Evolutionary conservation across 1,284 basidiomycete genomes (phyloP).

Genomic region (Ceratobasidium sp.): DNA sequence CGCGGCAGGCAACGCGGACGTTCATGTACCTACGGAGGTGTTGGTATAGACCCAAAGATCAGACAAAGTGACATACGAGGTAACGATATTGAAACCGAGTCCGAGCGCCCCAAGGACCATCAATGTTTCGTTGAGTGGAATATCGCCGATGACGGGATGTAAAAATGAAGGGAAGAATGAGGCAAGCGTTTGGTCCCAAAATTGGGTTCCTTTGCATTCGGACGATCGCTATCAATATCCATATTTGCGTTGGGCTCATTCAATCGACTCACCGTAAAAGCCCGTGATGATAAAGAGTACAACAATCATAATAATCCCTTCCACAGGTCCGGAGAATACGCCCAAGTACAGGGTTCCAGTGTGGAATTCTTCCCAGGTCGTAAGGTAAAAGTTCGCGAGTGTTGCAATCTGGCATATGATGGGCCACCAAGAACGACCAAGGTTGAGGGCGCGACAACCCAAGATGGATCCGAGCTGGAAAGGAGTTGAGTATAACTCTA

Average conservation of each 20-base stretch:
- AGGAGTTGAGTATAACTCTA: conserved; percentile 28
- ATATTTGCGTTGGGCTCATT: no score
- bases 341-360: conserved; percentile 92
- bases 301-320: conserved; percentile 93
- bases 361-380: conserved; percentile 98
- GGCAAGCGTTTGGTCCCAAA: conserved; percentile 80
- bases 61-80: conserved; percentile 63
- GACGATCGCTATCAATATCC: conserved; percentile 2
- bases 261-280: conserved; percentile 68
- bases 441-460: conserved; percentile 85
- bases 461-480: conserved; percentile 86
- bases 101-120: conserved; percentile 85
- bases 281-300: conserved; percentile 85
- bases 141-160: conserved; percentile 58
- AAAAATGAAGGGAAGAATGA: conserved; percentile 61
- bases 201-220: conserved; percentile 69
- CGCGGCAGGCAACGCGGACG: conserved; percentile 70
- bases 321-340: conserved; percentile 96
- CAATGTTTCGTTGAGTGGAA: conserved; percentile 89
- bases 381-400: conserved; percentile 94
- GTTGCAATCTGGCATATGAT: conserved; percentile 88
- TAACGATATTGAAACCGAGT: conserved; percentile 84
- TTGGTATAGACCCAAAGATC: neutral
- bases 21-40: conserved; percentile 74
- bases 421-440: conserved; percentile 97